These are phyloP conservation scores for Digitaria exilis DNA, from an alignment of 202 grass and related monocot genomes.

Conservation along the genomic window DNA sequence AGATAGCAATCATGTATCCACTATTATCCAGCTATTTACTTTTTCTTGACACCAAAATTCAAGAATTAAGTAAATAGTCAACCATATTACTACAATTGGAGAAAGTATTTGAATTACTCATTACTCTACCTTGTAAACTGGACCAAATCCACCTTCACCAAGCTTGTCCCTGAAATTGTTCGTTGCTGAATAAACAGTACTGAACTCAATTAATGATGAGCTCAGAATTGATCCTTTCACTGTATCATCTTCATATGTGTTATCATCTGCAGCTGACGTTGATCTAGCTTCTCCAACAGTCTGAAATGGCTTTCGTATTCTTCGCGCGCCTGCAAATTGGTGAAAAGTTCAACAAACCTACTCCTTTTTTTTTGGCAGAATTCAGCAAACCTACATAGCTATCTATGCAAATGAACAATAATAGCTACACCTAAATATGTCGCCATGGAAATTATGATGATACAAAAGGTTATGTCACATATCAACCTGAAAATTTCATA, in stretches of 20 bases:
- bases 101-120: background rate
- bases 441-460: background rate
- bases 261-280: slow-evolving; percentile 34
- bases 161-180: slow-evolving; percentile 72
- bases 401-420: background rate
- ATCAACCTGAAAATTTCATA: background rate
- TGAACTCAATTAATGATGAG: slow-evolving; percentile 56
- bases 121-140: slow-evolving; percentile 74
- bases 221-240: slow-evolving; percentile 29
- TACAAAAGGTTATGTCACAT: too few relatives aligned
- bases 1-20: slow-evolving; percentile 5
- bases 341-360: background rate
- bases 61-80: background rate
- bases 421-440: background rate
- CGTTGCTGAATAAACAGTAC: slow-evolving; percentile 50
- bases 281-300: slow-evolving; percentile 8
- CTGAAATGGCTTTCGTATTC: background rate
- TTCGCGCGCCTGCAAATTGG: background rate
- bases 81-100: background rate
- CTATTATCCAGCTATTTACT: background rate
- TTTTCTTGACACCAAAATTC: background rate
- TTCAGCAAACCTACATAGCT: background rate
- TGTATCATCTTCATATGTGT: slow-evolving; percentile 30
- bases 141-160: slow-evolving; percentile 71
- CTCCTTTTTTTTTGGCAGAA: background rate